Base-by-base conservation (phyloP, 306 rosid genomes). In the Styphnolobium japonicum region DNA sequence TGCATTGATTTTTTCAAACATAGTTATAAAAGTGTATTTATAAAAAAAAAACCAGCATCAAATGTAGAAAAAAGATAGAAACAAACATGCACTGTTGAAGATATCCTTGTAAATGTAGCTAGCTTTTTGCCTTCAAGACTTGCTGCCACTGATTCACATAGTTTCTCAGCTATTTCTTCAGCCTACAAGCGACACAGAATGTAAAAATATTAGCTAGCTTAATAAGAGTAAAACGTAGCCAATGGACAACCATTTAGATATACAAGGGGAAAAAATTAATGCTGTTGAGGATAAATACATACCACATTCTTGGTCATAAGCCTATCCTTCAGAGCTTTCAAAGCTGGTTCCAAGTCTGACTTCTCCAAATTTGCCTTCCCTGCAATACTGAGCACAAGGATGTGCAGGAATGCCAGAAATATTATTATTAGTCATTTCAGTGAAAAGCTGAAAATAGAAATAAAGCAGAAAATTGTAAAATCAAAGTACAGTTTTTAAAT, bases 271-370 rank as follows among this genome's bases (percentile, higher is more conserved):
- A 37, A 57, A 14, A 75, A 19, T 23, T 27, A 22, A 23, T 45
- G 25, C n/a, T 33, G 34, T 45, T 40, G 19, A 65, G 12, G 11
- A 69, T 16, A 83, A 67, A 46, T 60, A 65, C 94, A 83, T 88
- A 95, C 99, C 96, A 93, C 99, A 78, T 95, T 95, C 96, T 95
- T 95, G 80, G 98, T 95, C 99, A 95, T 95, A 37, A 93, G 94
- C 89, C 98, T 91, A 78, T 95, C 98, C 87, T 95, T 95, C 53
- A 95, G 90, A 82, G 96, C 98, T 85, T 88, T 93, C 92, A 95
- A 78, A 79, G 99, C 97, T 34, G 97, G 99, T 84, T 89, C 99
- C 81, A 95, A 87, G 85, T 95, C 98, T 10, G 99, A 84, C 87
- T 85, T 93, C 82, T 95, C 98, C 92, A 95, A 89, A 82, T 93